Conservation (phyloP, 208 protist genomes). For the Trypanosoma theileri region DNA sequence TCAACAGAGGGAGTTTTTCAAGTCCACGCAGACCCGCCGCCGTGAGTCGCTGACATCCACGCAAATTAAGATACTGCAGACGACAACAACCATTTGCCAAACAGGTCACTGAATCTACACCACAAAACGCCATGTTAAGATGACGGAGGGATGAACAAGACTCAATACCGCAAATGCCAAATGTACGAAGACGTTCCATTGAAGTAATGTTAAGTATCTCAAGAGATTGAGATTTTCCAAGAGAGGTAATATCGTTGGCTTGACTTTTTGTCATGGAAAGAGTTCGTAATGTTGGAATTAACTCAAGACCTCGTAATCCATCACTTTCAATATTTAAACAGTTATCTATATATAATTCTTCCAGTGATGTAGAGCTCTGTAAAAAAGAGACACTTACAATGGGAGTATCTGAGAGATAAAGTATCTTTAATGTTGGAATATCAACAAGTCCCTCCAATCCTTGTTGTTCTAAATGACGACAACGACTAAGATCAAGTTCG, state of each 20-base stretch:
- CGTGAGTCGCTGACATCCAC: slow-evolving; percentile 30
- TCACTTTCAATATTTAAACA: slow-evolving; percentile 38
- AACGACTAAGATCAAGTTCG: slow-evolving; percentile 48
- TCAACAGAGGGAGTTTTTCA: slow-evolving; percentile 38
- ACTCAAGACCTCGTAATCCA: slow-evolving; percentile 38
- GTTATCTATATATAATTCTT: slow-evolving; percentile 47
- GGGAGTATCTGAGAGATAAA: slow-evolving; percentile 47
- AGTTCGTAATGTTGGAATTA: slow-evolving; percentile 31
- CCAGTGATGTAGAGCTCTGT: slow-evolving; percentile 32
- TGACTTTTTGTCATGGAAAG: slow-evolving; percentile 40
- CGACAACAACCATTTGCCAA: slow-evolving; percentile 32
- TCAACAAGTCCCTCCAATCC: slow-evolving; percentile 54
- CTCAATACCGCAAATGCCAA: slow-evolving; percentile 41
- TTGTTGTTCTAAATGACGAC: slow-evolving; percentile 54
- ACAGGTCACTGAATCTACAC: slow-evolving; percentile 33
- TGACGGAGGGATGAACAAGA: slow-evolving; percentile 32
- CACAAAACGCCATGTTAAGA: slow-evolving; percentile 46
- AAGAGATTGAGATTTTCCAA: slow-evolving; percentile 36
- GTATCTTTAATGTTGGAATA: slow-evolving; percentile 46
- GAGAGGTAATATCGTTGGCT: slow-evolving; percentile 32
- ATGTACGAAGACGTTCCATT: slow-evolving; percentile 29
- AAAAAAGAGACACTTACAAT: slow-evolving; percentile 52
- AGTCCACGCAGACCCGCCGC: slow-evolving; percentile 36
- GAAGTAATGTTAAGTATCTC: slow-evolving; percentile 39
- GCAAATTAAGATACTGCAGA: slow-evolving; percentile 37